Conservation (phyloP, 139 green algal genomes). For the Diplosphaera chodatii region DNA sequence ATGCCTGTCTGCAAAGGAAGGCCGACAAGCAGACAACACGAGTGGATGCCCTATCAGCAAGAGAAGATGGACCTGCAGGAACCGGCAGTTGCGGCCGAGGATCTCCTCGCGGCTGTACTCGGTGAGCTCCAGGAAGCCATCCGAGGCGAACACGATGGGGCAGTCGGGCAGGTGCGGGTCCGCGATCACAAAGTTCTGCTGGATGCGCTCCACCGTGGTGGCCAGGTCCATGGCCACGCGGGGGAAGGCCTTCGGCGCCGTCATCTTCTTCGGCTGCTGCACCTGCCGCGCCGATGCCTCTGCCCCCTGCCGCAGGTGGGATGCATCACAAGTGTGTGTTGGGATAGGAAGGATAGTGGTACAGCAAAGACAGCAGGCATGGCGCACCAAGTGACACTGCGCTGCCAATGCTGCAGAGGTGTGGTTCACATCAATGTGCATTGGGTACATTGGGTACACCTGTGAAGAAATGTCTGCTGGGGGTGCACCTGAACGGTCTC, state of each 20-base stretch:
- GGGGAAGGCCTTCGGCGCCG: slow-evolving; percentile 64
- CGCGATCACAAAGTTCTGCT: slow-evolving; percentile 96
- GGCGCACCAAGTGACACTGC: too few relatives aligned
- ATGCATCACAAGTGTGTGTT: too few relatives aligned
- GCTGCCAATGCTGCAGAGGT: too few relatives aligned
- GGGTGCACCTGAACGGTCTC: slow-evolving; percentile 60
- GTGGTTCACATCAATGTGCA: too few relatives aligned
- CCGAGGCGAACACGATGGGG: slow-evolving; percentile 93
- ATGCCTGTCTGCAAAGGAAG: too few relatives aligned
- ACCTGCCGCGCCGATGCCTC: slow-evolving; percentile 6
- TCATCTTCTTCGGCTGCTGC: slow-evolving; percentile 22
- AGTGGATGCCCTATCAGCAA: too few relatives aligned
- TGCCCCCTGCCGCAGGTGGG: slow-evolving; percentile 1
- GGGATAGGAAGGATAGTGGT: too few relatives aligned
- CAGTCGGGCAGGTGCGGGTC: slow-evolving; percentile 95
- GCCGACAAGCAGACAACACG: too few relatives aligned
- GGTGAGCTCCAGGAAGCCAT: slow-evolving; percentile 89
- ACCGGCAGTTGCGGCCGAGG: slow-evolving; percentile 84
- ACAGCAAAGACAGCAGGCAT: too few relatives aligned
- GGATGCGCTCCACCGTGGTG: slow-evolving; percentile 95
- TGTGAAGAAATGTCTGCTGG: too few relatives aligned
- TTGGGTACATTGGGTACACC: too few relatives aligned
- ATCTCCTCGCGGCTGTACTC: slow-evolving; percentile 92
- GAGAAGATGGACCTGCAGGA: slow-evolving; percentile 61
- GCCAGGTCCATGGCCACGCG: slow-evolving; percentile 90